Evolutionary conservation across 805 yeast genomes (phyloP), one percentile per base, ranked within the genome.

Genomic region (Myxozyma vanderwaltii): DNA sequence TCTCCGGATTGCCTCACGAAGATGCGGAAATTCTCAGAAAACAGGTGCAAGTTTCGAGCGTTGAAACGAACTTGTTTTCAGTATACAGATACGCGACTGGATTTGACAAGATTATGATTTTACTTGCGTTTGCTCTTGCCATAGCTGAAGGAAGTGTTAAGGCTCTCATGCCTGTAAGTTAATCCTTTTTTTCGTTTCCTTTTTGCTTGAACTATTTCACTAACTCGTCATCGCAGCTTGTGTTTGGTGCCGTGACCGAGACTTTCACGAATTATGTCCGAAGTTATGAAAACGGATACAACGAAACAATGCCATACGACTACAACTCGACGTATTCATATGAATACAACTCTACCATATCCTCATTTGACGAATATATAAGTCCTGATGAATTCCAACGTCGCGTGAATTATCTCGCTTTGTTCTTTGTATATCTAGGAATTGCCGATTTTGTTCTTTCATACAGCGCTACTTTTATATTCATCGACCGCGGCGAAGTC

Each of bases 401-500:
- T 26, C 24, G 41, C 17, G 40, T 44, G 8, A 40, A 33, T 23
- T 41, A 44, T 24, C 48, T 31, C n/a, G 48, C 49, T 1, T 40
- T 40, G 31, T 44, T 35, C 49, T 40, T 76, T 51, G 72, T 76
- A 24, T 77, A 77, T 60, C 69, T 76, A 21, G 79, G 78, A 23
- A 65, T 76, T 12, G 80, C 74, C 4, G 66, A 64, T 10, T 58
- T 63, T 36, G 50, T 51, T 3, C 38, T 59, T 12, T 59, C 74
- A 8, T 68, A 63, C 40, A 31, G 73, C 13, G 73, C 72, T 56
- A 73, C 79, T 0, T 69, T 56, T 56, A 65, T 76, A 23, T 72
- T 72, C 17, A 74, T 74, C 1, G 72, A 73, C 35, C 68, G 73
- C 10, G 80, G 81, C 19, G 80, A 77, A 61, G 69, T 72, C 13